A percentile compares a stretch with the other conserved stretches of the same genome.
Evolutionary conservation across 495 filamentous ascomycete genomes (phyloP).

Genomic region (Aspergillus cavernicola): DNA sequence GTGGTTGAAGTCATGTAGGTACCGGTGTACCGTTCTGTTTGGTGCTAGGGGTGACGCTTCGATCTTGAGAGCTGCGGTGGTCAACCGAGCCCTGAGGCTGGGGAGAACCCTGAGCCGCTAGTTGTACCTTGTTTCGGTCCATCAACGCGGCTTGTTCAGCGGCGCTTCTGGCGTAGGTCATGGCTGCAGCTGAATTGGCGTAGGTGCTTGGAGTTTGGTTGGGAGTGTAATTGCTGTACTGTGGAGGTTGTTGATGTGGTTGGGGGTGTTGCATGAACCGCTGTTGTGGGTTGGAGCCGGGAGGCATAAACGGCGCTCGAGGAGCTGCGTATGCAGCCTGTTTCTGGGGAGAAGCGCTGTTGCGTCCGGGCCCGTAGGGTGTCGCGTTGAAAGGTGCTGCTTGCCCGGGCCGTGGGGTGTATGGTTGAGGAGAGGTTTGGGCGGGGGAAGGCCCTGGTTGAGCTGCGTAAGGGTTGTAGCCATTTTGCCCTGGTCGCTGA

Average conservation of each 20-base stretch:
- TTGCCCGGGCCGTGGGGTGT: constrained; percentile 40
- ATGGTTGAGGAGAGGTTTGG: constrained; percentile 36
- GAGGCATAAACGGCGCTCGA: constrained; percentile 25
- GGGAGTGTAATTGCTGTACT: constrained; percentile 24
- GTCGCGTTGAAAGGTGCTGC: constrained; percentile 34
- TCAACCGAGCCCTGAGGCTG: constrained; percentile 36
- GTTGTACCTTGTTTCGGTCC: constrained; percentile 43
- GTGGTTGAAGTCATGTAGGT: constrained; percentile 20
- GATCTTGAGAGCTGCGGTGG: constrained; percentile 30
- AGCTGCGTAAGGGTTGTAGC: constrained; percentile 32
- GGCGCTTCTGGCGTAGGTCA: constrained; percentile 40
- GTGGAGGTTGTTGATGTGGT: constrained; percentile 17
- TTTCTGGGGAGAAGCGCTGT: constrained; percentile 35
- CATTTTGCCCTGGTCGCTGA: constrained; percentile 39
- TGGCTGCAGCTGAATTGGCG: constrained; percentile 38
- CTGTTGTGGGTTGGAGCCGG: constrained; percentile 24
- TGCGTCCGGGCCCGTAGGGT: constrained; percentile 30
- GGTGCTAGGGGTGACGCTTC: constrained; percentile 36
- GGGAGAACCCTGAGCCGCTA: constrained; percentile 33
- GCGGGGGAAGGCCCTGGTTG: constrained; percentile 28
- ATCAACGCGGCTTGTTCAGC: constrained; percentile 46
- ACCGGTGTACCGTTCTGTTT: constrained; percentile 45
- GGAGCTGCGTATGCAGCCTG: constrained; percentile 23
- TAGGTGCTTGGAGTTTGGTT: constrained; percentile 32
- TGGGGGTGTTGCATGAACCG: constrained; percentile 30